Base-by-base conservation (phyloP, 2,329 filamentous ascomycete genomes). In the Cordyceps javanica region DNA sequence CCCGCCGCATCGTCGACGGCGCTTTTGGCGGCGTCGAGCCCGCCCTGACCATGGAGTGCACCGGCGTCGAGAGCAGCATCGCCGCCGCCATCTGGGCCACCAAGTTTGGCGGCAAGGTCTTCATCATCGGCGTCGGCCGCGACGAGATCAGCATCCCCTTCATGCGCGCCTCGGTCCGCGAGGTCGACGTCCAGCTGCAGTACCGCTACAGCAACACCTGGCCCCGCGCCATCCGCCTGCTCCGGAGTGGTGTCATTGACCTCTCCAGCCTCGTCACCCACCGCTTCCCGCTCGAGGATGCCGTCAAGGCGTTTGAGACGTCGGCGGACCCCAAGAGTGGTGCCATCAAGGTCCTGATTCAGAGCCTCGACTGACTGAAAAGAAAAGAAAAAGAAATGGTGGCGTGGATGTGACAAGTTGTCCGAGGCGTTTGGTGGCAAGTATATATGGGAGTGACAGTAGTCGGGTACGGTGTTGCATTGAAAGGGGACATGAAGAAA, bases 301-400 rank as follows among this genome's bases (percentile, higher is more conserved):
- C 92, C 0, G 73, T 94, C 28, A 83, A 93, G 74, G 93, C 93
- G 8, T 97, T 97, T 72, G 85, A 91, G 76, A 94, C 90, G 41
- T 91, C 92, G 21, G 85, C 89, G 9, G 86, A 97, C 73, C 87
- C 91, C 39, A 91, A 88, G 79, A 96, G 89, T 53, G 92, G 93
- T 7, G 91, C 92, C n/a, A 97, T 97, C 75, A 97, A 97, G 81
- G 92, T 97, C 60, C 89, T 91, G 81, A 97, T 97, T 68, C 90
- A 92, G 78, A 91, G 83, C 67, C 63, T 82, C 62, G 81, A 83
- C 10, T 82, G 73, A 60, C 49, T 11, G 28, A 5, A n/a, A n/a
- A n/a, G n/a, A n/a, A n/a, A n/a, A n/a, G n/a, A n/a, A n/a, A n/a
- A n/a, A n/a, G n/a, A n/a, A n/a, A n/a, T n/a, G n/a, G n/a, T n/a